Evolutionary conservation across 2,329 filamentous ascomycete genomes (phyloP).

Genomic region (Fusarium pseudocircinatum): DNA sequence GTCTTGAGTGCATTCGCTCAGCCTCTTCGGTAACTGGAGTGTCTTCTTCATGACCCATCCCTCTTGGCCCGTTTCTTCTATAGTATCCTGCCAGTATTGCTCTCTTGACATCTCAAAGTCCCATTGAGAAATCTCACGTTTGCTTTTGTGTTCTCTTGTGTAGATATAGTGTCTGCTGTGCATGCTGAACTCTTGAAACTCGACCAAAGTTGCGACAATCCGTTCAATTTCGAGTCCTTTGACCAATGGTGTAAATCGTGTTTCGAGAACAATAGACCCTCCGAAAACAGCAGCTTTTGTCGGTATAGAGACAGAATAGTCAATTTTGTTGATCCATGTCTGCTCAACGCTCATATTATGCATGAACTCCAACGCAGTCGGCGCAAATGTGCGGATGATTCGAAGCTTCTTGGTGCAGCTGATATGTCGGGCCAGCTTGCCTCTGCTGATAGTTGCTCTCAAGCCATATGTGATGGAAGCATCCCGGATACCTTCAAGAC

Average conservation of each 20-base stretch:
- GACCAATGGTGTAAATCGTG: slow-evolving; percentile 84
- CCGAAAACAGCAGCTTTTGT: slow-evolving; percentile 95
- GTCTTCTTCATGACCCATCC: slow-evolving; percentile 69
- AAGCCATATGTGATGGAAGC: slow-evolving; percentile 89
- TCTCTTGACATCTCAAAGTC: slow-evolving; percentile 63
- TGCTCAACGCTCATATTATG: slow-evolving; percentile 95
- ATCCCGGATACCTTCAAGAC: slow-evolving; percentile 86
- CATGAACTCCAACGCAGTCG: slow-evolving; percentile 77
- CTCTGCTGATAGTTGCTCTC: slow-evolving; percentile 85
- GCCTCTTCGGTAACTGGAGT: slow-evolving; percentile 78
- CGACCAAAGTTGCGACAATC: slow-evolving; percentile 80
- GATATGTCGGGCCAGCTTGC: slow-evolving; percentile 87
- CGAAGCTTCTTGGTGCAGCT: slow-evolving; percentile 79
- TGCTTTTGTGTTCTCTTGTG: slow-evolving; percentile 67
- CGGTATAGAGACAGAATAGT: slow-evolving; percentile 91
- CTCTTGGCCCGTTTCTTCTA: slow-evolving; percentile 72
- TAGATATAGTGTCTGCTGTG: slow-evolving; percentile 56
- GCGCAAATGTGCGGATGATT: slow-evolving; percentile 78
- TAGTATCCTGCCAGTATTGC: slow-evolving; percentile 73
- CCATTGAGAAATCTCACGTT: slow-evolving; percentile 70
- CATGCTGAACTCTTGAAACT: slow-evolving; percentile 74
- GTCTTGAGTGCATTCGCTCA: slow-evolving; percentile 87
- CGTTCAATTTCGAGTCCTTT: slow-evolving; percentile 86
- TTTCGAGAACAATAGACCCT: slow-evolving; percentile 82
- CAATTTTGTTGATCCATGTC: slow-evolving; percentile 95